Conservation (phyloP, 148 eudicot genomes). For the Camellia japonica region DNA sequence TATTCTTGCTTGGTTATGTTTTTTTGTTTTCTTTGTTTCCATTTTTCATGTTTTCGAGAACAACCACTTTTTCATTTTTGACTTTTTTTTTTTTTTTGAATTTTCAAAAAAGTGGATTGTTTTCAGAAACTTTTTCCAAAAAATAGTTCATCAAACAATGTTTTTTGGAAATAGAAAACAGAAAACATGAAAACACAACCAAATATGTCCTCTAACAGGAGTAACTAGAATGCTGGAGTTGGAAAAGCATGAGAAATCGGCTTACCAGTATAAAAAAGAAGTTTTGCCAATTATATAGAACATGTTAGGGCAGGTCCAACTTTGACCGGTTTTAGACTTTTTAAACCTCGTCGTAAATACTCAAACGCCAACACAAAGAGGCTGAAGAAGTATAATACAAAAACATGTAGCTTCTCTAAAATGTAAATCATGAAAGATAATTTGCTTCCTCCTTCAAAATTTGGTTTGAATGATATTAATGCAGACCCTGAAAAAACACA, state of each 20-base stretch:
- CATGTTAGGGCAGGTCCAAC: constrained; percentile 53
- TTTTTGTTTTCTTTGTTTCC: no score
- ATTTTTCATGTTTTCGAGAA: no score
- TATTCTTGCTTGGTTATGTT: no score
- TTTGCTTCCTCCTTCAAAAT: constrained; percentile 36
- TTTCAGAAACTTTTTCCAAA: no score
- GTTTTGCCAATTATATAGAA: background rate
- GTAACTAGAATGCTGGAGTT: background rate
- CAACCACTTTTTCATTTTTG: no score
- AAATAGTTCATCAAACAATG: no score
- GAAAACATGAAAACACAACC: no score
- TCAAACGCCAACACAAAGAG: constrained; percentile 55
- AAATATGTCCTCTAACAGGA: background rate
- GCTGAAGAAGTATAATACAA: constrained; percentile 55
- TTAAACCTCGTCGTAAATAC: constrained; percentile 49
- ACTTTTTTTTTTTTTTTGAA: no score
- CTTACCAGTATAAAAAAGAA: constrained; percentile 28
- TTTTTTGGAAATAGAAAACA: no score
- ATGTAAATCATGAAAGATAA: constrained; percentile 29
- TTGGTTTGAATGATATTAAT: constrained; percentile 28
- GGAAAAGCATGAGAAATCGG: background rate
- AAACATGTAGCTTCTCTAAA: constrained; percentile 43
- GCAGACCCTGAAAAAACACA: constrained; percentile 47
- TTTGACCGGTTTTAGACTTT: constrained; percentile 64
- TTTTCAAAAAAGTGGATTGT: no score